These are phyloP conservation scores for Lipomyces kockii DNA, from an alignment of 805 yeast species.

Conservation along the genomic window DNA sequence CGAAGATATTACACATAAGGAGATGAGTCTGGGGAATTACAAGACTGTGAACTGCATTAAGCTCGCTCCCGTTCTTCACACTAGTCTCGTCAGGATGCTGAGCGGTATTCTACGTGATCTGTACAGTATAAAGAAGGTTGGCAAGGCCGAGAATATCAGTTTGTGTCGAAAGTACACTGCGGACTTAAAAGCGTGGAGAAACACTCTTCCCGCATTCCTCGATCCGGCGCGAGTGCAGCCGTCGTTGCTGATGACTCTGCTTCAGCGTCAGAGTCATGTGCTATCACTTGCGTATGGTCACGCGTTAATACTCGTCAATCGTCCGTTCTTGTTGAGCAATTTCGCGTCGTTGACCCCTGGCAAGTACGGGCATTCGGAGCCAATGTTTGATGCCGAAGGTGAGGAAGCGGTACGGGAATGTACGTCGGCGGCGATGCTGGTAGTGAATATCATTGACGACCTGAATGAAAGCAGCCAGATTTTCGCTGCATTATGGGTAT, in stretches of 20 bases:
- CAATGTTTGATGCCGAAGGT: constrained; percentile 2
- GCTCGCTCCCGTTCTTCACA: constrained; percentile 33
- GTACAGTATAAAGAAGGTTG: constrained; percentile 17
- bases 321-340: constrained; percentile 26
- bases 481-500: constrained; percentile 27
- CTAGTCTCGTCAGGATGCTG: constrained; percentile 19
- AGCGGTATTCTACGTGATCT: constrained; percentile 25
- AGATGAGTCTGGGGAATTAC: constrained; percentile 8
- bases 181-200: constrained; percentile 22
- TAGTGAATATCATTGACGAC: constrained; percentile 21
- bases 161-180: constrained; percentile 14
- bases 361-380: neutral
- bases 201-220: constrained; percentile 27
- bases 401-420: constrained; percentile 25
- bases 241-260: constrained; percentile 20
- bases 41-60: constrained; percentile 17
- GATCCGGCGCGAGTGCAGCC: constrained; percentile 24
- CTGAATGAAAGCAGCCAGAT: constrained; percentile 17
- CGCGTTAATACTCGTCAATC: constrained; percentile 26
- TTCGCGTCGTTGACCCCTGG: constrained; percentile 26
- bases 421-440: constrained; percentile 25
- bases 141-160: neutral
- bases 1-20: constrained; percentile 12
- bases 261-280: constrained; percentile 28
- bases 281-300: constrained; percentile 30